Base-by-base conservation (phyloP, 2,329 filamentous ascomycete genomes). In the Aurifilum marmelostoma region DNA sequence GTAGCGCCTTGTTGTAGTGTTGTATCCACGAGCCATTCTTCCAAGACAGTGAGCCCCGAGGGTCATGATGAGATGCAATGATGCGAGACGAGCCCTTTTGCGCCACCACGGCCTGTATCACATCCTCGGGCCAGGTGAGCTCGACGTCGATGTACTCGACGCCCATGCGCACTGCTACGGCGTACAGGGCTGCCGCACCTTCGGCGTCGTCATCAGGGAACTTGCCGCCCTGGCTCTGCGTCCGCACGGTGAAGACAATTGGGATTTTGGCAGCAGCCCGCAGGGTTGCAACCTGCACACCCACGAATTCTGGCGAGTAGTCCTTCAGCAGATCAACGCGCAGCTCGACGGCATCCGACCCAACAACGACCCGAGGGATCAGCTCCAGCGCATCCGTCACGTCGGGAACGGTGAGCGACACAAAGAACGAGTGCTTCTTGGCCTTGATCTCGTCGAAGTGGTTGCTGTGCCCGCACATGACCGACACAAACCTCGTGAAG, bases 1-100 rank as follows among this genome's bases (percentile, higher is more conserved):
- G 92, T 18, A 97, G 83, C 21, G 95, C 95, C 75, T 89, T 89
- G 80, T 97, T 97, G 84, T 97, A 98, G 80, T 89, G 91, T 37
- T 90, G 87, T 68, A 96, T 89, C 95, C 96, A 99, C 0, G 92
- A 93, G n/a, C 92, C 93, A 74, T 97, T 94, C 72, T 85, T 89
- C 96, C 96, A 99, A 1, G 92, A 95, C 24, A 98, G 83, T 29
- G 85, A 83, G 11, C 91, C 91, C 67, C 87, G 82, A 0, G 94
- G 92, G 77, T 99, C 96, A 78, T 99, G 96, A 78, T 99, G 95
- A 0, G 96, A 99, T 11, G 95, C 94, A 74, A 99, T 97, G 76
- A 99, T 92, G 71, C 89, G 91, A 1, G 93, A 93, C 72, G 87
- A 85, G 2, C 91, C 90, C 77, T 92, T 91, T 7, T 79, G 79